A percentile compares a stretch with the other conserved stretches of the same genome.
Evolutionary conservation across 108 stramenopile species (phyloP).

Genomic region (Discostella stelligeroides): DNA sequence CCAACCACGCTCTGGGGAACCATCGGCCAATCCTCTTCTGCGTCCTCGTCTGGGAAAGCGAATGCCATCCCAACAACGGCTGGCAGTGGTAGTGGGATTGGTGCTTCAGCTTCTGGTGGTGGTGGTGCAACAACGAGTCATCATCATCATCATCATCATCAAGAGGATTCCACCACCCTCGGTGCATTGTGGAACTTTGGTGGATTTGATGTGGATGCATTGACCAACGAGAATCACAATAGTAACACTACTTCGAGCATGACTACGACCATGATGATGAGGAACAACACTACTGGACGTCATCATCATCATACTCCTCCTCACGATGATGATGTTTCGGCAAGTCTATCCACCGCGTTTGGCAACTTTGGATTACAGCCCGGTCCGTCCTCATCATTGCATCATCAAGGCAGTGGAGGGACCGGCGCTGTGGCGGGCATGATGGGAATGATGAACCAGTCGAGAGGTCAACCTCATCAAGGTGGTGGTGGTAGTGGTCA

Average conservation of each 20-base stretch:
- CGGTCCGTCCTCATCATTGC: background rate
- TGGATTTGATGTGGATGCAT: constrained; percentile 51
- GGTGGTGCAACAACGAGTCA: too few relatives aligned
- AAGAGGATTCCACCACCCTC: constrained; percentile 16
- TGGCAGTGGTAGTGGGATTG: background rate
- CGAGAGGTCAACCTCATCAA: background rate
- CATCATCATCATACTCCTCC: too few relatives aligned
- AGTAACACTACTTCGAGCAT: too few relatives aligned
- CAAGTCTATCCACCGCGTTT: constrained; percentile 22
- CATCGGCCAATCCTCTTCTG: constrained; percentile 45
- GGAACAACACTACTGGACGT: background rate
- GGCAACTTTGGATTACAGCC: constrained; percentile 20
- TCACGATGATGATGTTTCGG: constrained; percentile 19
- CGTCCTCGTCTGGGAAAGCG: background rate
- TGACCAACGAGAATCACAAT: constrained; percentile 17
- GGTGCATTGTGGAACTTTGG: constrained; percentile 50
- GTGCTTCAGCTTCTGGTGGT: background rate
- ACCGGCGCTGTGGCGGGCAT: background rate
- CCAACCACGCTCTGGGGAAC: constrained; percentile 43
- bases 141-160: background rate
- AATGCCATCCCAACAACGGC: background rate
- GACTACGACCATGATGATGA: too few relatives aligned
- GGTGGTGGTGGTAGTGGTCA: background rate
- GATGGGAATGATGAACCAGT: background rate
- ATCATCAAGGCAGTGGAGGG: background rate